Conservation (phyloP, 2,329 filamentous ascomycete species). For the Penicillium sp. region DNA sequence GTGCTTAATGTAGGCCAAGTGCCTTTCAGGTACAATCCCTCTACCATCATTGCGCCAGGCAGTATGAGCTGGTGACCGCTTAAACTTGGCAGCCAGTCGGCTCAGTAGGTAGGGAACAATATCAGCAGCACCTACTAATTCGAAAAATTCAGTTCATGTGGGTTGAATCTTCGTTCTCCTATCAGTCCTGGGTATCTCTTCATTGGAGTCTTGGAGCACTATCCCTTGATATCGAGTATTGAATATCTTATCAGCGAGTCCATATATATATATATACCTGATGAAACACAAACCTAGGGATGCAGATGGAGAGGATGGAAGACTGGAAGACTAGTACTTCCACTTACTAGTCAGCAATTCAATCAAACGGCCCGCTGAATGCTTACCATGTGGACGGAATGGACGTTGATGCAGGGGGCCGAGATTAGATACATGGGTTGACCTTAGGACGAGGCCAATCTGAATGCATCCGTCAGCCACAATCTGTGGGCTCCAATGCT, state of each 20-base stretch:
- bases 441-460: background rate
- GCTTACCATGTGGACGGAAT: constrained; percentile 7
- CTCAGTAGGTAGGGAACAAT: background rate
- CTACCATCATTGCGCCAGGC: background rate
- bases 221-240: background rate
- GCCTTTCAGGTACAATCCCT: background rate
- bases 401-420: constrained; percentile 10
- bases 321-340: constrained; percentile 5
- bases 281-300: constrained; percentile 10
- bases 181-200: too few relatives aligned
- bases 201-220: background rate
- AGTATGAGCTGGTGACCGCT: background rate
- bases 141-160: background rate
- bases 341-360: constrained; percentile 6
- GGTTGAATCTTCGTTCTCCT: too few relatives aligned
- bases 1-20: background rate
- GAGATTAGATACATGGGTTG: background rate
- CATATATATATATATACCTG: too few relatives aligned
- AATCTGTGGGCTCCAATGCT: too few relatives aligned
- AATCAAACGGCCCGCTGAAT: background rate
- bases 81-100: background rate
- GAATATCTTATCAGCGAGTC: background rate
- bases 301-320: constrained; percentile 11
- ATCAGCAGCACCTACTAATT: background rate
- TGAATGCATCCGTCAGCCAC: background rate